Base-by-base conservation (phyloP, 495 filamentous ascomycete species). In the Entonaema liquescens region DNA sequence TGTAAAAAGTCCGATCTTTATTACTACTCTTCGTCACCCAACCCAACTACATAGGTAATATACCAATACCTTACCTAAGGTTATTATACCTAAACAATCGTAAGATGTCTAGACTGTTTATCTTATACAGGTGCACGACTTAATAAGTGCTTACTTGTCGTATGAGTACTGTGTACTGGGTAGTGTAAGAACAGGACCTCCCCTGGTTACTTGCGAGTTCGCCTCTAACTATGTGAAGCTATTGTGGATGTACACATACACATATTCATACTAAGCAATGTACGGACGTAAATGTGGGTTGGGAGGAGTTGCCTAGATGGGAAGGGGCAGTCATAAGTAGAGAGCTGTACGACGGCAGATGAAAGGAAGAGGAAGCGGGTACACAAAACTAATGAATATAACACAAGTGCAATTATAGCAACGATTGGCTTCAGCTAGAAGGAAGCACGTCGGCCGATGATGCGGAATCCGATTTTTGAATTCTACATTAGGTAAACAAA, bases 271-370 rank as follows among this genome's bases (percentile, higher is more conserved):
- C 62, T 49, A 25, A 56, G 50, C 21, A 65, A 64, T 44, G 64
- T 68, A 67, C 70, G 70, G 64, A 35, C 64, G 70, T 68, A 72
- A 72, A 40, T 63, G 55, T 60, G 64, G 63, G 28, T 44, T 59
- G 26, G 15, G 15, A 55, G 55, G 28, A 67, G 63, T 72, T 72
- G 50, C 69, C 31, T 59, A 72, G 59, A 64, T 59, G 19, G 69
- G 69, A 72, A 72, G 26, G 59, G 63, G 53, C 19, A 52, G 25
- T 67, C 59, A 55, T 47, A 59, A 29, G 49, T 28, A 23, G 15
- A 29, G 25, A 25, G 31, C 19, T 66, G 59, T 72, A 49, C 52
- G 59, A 72, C 58, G 53, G 62, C 29, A 58, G 50, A 65, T 64
- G 60, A n/a, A 54, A 53, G 59, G 25, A 60, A 50, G 49, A 53